Base-by-base conservation (phyloP, 2,329 filamentous ascomycete genomes). In the Nemania bipapillata region DNA sequence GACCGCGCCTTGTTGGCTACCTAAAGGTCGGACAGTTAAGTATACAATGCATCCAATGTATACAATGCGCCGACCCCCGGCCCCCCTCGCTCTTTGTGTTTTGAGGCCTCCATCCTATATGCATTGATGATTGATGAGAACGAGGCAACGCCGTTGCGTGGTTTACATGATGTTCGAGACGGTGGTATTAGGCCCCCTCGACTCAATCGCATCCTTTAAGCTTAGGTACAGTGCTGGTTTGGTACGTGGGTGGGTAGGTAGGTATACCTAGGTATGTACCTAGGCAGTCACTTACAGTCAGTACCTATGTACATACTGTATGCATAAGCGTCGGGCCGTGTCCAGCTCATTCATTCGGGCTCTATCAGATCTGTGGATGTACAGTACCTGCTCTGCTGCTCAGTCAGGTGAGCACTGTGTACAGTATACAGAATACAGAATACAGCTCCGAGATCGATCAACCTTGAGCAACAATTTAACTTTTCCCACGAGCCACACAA, bases 241-340 rank as follows among this genome's bases (percentile, higher is more conserved):
- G n/a, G n/a, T n/a, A n/a, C n/a, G n/a, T n/a, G n/a, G n/a, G n/a
- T n/a, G n/a, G n/a, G n/a, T n/a, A n/a, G n/a, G n/a, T n/a, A n/a
- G n/a, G n/a, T n/a, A n/a, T n/a, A n/a, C n/a, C n/a, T n/a, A n/a
- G 17, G 40, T 15, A 4, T 40, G 40, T 45, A 17, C 17, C 17
- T n/a, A 45, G 40, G 9, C n/a, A n/a, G n/a, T n/a, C n/a, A n/a
- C n/a, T n/a, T n/a, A n/a, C n/a, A n/a, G n/a, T n/a, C n/a, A n/a
- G n/a, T n/a, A 45, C 9, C 40, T 45, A 22, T 35, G 12, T 26
- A 56, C 15, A 49, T 24, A 56, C 7, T 15, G 56, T 28, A 32
- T 53, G 56, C 66, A 65, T 68, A 26, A 65, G 35, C 24, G 26
- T 54, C 60, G 53, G 60, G 52, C 61, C 56, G 64, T 45, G 49